phyloP scores from a whole-genome alignment of 345 rosid species.

The Hibiscus mutabilis region DNA sequence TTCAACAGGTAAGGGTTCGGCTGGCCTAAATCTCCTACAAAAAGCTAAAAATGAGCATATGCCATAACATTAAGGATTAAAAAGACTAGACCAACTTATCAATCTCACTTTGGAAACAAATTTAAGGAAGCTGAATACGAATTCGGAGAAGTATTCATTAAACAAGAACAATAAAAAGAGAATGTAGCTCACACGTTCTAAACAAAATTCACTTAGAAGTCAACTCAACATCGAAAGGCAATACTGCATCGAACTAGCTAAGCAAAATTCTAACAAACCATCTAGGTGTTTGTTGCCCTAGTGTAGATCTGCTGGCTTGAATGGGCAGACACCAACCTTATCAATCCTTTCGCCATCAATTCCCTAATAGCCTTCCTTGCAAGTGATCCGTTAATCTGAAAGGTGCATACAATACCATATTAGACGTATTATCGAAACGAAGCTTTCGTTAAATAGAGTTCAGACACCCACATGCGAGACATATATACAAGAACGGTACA shows the following conservation, averaged over 20 bases:
- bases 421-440: not conserved
- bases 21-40: no score
- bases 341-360: slow-evolving; percentile 68
- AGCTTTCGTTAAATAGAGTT: not conserved
- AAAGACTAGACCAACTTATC: not conserved
- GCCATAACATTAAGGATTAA: not conserved
- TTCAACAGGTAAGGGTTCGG: no score
- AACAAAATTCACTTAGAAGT: not conserved
- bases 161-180: not conserved
- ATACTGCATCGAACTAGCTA: slow-evolving; percentile 2
- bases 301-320: slow-evolving; percentile 84
- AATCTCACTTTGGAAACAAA: not conserved
- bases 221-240: not conserved
- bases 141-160: not conserved
- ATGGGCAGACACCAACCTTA: slow-evolving; percentile 72
- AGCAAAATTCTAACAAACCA: not conserved
- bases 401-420: not conserved
- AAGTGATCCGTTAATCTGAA: slow-evolving; percentile 63
- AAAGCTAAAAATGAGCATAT: no score
- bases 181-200: not conserved
- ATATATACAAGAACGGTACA: not conserved
- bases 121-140: not conserved
- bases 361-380: slow-evolving; percentile 72
- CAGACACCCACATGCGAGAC: not conserved
- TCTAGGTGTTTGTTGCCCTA: slow-evolving; percentile 62